These are phyloP conservation scores for Pseudoscleropodium purum DNA, from an alignment of 225 moss, liverwort and hornwort species.

Conservation along the genomic window DNA sequence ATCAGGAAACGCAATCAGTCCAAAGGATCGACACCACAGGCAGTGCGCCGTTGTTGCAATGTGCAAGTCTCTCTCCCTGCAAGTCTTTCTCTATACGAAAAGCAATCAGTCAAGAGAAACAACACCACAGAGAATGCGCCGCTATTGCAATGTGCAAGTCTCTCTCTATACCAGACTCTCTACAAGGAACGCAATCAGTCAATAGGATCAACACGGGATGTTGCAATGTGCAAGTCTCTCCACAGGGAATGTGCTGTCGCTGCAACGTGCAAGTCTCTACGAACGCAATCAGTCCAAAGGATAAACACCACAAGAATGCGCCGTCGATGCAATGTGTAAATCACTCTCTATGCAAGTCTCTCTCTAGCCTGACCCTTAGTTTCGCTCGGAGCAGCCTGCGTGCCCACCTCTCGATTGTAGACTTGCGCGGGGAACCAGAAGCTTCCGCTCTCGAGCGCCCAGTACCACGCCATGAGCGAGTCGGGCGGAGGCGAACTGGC, in stretches of 20 bases:
- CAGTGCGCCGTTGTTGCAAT: neutral
- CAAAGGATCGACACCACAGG: neutral
- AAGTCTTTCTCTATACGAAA: neutral
- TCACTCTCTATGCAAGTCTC: neutral
- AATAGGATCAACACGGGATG: neutral
- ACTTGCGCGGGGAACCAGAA: conserved; percentile 98
- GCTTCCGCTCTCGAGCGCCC: conserved; percentile 82
- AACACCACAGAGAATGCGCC: neutral
- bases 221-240: neutral
- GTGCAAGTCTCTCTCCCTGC: neutral
- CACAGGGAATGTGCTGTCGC: neutral
- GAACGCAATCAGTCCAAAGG: neutral
- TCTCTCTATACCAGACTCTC: neutral
- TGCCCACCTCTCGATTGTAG: conserved; percentile 92
- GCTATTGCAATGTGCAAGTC: neutral
- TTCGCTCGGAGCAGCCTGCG: neutral
- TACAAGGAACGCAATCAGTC: neutral
- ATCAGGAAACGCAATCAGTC: neutral
- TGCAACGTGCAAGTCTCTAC: neutral
- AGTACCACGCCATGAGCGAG: conserved; percentile 86
- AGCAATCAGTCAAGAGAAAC: neutral
- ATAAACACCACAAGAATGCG: neutral
- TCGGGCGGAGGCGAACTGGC: conserved; percentile 28
- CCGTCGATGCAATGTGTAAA: neutral
- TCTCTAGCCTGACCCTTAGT: neutral